phyloP scores from a whole-genome alignment of 306 rosid species.

The Lathyrus aphaca region DNA sequence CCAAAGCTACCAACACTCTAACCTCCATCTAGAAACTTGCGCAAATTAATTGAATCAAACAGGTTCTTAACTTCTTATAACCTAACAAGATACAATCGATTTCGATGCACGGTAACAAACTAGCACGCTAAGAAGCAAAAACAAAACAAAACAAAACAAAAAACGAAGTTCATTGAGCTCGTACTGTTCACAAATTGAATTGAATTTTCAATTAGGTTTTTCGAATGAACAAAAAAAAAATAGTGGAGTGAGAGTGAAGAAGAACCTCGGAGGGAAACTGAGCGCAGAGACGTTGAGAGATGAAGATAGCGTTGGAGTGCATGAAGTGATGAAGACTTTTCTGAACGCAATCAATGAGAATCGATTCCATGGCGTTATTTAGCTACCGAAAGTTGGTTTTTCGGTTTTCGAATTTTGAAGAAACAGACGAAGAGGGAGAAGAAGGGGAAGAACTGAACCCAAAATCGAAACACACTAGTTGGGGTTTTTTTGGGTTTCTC shows the following conservation, averaged over 20 bases:
- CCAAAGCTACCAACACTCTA: constrained; percentile 2
- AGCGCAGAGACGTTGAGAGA: constrained; percentile 90
- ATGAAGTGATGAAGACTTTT: constrained; percentile 81
- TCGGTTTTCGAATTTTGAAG: constrained; percentile 20
- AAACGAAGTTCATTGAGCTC: constrained; percentile 2
- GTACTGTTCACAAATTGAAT: neutral
- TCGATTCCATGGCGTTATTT: constrained; percentile 65
- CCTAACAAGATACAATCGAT: constrained; percentile 36
- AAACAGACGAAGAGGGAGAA: constrained; percentile 4
- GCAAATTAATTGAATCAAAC: constrained; percentile 1
- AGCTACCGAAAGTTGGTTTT: constrained; percentile 14
- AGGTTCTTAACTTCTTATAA: neutral
- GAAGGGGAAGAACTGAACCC: constrained; percentile 2
- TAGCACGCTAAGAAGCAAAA: constrained; percentile 11
- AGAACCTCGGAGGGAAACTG: constrained; percentile 56
- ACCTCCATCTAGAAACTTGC: constrained; percentile 12
- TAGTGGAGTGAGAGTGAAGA: neutral
- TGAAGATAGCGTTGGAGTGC: constrained; percentile 84
- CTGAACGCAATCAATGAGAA: constrained; percentile 71
- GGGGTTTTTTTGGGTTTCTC: constrained; percentile 13
- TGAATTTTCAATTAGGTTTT: neutral
- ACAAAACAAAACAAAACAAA: neutral
- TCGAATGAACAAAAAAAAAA: constrained; percentile 23
- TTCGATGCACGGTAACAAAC: constrained; percentile 26
- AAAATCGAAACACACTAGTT: neutral